These are phyloP conservation scores for Aaosphaeria pasadenensis DNA, from an alignment of 2,329 filamentous ascomycete genomes.

Conservation along the genomic window DNA sequence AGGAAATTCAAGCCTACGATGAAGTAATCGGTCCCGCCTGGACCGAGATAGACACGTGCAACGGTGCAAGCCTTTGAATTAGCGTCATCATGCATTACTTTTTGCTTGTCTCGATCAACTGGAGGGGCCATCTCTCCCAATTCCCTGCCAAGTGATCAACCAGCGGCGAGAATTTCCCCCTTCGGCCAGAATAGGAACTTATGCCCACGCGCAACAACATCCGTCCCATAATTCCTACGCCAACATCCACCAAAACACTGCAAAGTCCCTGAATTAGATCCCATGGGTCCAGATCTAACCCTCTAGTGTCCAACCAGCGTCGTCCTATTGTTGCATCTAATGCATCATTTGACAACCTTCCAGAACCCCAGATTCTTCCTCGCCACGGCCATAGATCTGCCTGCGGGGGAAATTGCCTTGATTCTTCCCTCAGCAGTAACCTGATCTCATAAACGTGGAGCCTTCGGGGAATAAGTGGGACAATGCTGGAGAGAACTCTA, in stretches of 20 bases:
- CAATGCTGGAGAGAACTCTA: slow-evolving; percentile 12
- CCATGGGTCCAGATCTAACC: not conserved
- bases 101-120: slow-evolving; percentile 1
- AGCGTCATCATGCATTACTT: too few relatives aligned
- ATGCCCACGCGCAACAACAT: slow-evolving; percentile 1
- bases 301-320: slow-evolving; percentile 20
- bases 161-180: slow-evolving; percentile 28
- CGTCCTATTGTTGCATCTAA: slow-evolving; percentile 6
- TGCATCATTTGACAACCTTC: slow-evolving; percentile 11
- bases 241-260: slow-evolving; percentile 1
- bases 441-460: not conserved
- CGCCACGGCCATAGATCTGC: slow-evolving; percentile 2
- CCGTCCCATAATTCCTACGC: slow-evolving; percentile 2
- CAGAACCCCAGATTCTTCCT: slow-evolving; percentile 14
- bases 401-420: slow-evolving; percentile 30
- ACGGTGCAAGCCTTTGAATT: too few relatives aligned
- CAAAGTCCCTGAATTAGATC: slow-evolving; percentile 3
- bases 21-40: too few relatives aligned
- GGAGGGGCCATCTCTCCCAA: too few relatives aligned
- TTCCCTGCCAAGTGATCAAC: not conserved
- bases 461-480: not conserved
- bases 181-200: slow-evolving; percentile 9
- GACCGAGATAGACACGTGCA: too few relatives aligned
- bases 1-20: too few relatives aligned
- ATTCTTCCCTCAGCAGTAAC: not conserved